Evolutionary conservation across 2,329 filamentous ascomycete species (phyloP).

Genomic region (Stagonosporopsis chrysanthemi): DNA sequence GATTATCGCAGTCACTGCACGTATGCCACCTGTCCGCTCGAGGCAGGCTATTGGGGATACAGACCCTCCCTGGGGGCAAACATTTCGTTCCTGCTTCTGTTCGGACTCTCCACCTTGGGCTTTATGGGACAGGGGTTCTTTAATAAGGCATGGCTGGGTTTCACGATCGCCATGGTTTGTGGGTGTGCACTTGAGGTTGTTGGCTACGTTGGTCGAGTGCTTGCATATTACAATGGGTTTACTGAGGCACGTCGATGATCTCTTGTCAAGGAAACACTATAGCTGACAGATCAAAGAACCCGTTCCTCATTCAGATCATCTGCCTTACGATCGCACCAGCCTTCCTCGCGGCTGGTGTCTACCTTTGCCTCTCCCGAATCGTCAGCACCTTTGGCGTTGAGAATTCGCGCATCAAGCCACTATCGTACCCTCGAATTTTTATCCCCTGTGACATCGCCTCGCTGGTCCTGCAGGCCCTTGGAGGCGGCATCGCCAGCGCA

Average conservation of each 20-base stretch:
- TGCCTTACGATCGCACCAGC: conserved; percentile 64
- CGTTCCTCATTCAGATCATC: conserved; percentile 72
- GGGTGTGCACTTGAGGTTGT: conserved; percentile 67
- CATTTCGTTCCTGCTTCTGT: conserved; percentile 53
- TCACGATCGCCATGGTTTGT: conserved; percentile 59
- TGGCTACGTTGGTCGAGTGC: conserved; percentile 68
- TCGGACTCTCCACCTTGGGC: conserved; percentile 50
- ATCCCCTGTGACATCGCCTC: conserved; percentile 58
- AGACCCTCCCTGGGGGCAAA: conserved; percentile 54
- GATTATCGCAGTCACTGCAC: conserved; percentile 8
- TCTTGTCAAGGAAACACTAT: not conserved
- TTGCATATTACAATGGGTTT: conserved; percentile 67
- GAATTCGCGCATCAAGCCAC: conserved; percentile 54
- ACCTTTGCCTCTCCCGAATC: conserved; percentile 64
- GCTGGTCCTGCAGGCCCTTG: conserved; percentile 54
- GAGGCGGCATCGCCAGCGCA: conserved; percentile 53
- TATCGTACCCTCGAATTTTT: conserved; percentile 60
- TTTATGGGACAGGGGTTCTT: conserved; percentile 50
- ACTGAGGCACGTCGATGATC: conserved; percentile 38
- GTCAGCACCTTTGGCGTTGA: conserved; percentile 50
- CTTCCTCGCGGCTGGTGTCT: conserved; percentile 70
- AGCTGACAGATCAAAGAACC: conserved; percentile 47
- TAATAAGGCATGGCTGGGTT: conserved; percentile 52
- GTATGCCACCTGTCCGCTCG: conserved; percentile 15
- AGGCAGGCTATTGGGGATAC: conserved; percentile 54